These are phyloP conservation scores for Hymenoscyphus albidus DNA, from an alignment of 2,329 filamentous ascomycete species.

Conservation along the genomic window DNA sequence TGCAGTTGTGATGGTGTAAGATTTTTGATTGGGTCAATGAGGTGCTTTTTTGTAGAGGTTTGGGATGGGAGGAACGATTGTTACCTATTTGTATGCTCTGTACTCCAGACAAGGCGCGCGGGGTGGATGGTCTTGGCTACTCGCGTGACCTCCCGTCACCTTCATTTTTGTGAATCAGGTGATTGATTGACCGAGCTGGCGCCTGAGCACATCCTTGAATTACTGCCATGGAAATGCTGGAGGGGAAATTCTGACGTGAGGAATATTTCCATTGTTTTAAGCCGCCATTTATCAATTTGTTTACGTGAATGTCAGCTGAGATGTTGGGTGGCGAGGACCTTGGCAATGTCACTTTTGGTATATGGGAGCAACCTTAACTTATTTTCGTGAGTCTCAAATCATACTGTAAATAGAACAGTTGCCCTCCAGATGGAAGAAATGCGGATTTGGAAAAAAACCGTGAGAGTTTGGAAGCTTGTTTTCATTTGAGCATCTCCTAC, in stretches of 20 bases:
- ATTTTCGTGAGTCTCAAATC: too few species aligned
- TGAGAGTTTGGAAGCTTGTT: too few species aligned
- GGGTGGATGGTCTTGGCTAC: not conserved
- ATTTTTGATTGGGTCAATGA: not conserved
- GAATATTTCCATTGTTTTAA: not conserved
- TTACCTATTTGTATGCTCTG: not conserved
- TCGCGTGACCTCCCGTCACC: not conserved
- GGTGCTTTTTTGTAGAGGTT: not conserved
- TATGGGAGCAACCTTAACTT: too few species aligned
- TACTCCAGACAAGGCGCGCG: not conserved
- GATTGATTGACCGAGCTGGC: not conserved
- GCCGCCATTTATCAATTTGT: not conserved
- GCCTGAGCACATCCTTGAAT: not conserved
- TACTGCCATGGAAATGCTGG: not conserved
- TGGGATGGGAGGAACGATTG: not conserved
- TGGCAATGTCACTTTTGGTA: too few species aligned
- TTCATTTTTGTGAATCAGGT: not conserved
- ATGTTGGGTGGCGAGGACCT: too few species aligned
- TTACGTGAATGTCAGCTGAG: not conserved
- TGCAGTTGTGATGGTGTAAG: not conserved
- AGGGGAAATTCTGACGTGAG: not conserved
- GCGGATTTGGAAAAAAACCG: too few species aligned
- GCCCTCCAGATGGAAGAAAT: too few species aligned
- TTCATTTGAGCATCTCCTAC: too few species aligned
- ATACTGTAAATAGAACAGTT: too few species aligned